Base-by-base conservation (phyloP, 306 rosid genomes). In the Prunus fruticosa region DNA sequence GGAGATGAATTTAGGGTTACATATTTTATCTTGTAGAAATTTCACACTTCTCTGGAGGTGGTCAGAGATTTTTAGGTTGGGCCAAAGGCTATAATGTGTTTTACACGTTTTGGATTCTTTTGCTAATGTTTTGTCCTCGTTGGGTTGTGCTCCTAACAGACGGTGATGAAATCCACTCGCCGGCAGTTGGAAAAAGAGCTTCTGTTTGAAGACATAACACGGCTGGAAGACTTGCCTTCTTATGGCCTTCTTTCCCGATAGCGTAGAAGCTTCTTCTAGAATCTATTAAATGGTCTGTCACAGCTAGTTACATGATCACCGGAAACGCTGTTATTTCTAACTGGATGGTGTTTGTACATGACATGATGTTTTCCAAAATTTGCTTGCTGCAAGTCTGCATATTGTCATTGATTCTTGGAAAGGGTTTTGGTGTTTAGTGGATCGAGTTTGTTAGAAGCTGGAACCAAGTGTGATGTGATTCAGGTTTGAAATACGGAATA, bases 151-250 rank as follows among this genome's bases (percentile, higher is more conserved):
- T 77, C 45, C 72, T 75, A 23, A 87, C 91, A 95, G 97, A 82
- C 96, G 38, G 97, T 95, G 81, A 95, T 95, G 99, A 95, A 95
- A 81, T 79, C 97, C 22, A 95, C 99, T 20, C 96, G 97, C 41
- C 93, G 92, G 18, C 97, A 89, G 77, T 89, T 95, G 81, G 99
- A 95, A 88, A 95, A 91, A 76, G 99, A 95, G 87, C 97, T 95
- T 78, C 80, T 92, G 80, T 83, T 84, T 23, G 97, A 90, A 75
- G 97, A 89, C 46, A 72, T 91, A 74, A 74, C 84, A 72, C 81
- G 88, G 77, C 97, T 91, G 22, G 99, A 95, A 82, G 97, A 95
- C 79, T 74, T 95, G 82, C 97, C 97, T 53, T 92, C 97, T 16
- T 95, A 95, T 77, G 61, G 81, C 81, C 97, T 95, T 82, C 99